phyloP scores from a whole-genome alignment of 371 early-diverging fungal genomes.

The Lichtheimia corymbifera region DNA sequence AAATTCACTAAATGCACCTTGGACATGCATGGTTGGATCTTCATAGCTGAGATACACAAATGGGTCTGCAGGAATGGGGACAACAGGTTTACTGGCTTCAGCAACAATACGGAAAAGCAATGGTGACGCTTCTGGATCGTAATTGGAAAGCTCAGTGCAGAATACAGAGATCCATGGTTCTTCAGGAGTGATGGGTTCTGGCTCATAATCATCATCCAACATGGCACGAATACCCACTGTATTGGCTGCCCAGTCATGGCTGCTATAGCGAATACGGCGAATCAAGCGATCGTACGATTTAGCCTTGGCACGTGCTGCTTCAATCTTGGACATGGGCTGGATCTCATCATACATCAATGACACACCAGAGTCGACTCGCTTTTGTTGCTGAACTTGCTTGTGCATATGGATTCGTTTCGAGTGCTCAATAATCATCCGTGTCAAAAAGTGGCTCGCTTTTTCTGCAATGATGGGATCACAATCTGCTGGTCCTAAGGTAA shows the following conservation, averaged over 20 bases:
- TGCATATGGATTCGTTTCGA: slow-evolving; percentile 27
- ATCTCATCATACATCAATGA: slow-evolving; percentile 14
- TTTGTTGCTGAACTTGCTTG: slow-evolving; percentile 9
- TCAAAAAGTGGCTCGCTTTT: slow-evolving; percentile 45
- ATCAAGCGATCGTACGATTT: slow-evolving; percentile 37
- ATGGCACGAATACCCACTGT: slow-evolving; percentile 29
- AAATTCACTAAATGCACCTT: slow-evolving; percentile 35
- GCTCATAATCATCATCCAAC: slow-evolving; percentile 34
- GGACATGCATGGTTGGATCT: slow-evolving; percentile 13
- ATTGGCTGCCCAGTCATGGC: slow-evolving; percentile 32
- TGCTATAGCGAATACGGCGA: slow-evolving; percentile 16
- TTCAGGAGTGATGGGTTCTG: slow-evolving; percentile 28
- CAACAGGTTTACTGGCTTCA: slow-evolving; percentile 31
- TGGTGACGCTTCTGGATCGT: slow-evolving; percentile 28
- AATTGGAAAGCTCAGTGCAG: slow-evolving; percentile 20
- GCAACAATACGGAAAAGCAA: slow-evolving; percentile 33
- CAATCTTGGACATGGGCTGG: slow-evolving; percentile 29
- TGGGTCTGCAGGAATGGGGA: slow-evolving; percentile 26
- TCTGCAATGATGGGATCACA: slow-evolving; percentile 46
- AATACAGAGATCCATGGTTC: slow-evolving; percentile 48
- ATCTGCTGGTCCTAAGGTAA: slow-evolving; percentile 40
- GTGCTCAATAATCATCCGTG: slow-evolving; percentile 49
- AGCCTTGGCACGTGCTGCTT: slow-evolving; percentile 40
- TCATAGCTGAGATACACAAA: slow-evolving; percentile 19
- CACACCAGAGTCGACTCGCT: slow-evolving; percentile 30